A percentile compares a stretch with the other conserved stretches of the same genome.
Conservation (phyloP, 1,284 basidiomycete genomes). For the Cutaneotrichosporon mucoides region DNA sequence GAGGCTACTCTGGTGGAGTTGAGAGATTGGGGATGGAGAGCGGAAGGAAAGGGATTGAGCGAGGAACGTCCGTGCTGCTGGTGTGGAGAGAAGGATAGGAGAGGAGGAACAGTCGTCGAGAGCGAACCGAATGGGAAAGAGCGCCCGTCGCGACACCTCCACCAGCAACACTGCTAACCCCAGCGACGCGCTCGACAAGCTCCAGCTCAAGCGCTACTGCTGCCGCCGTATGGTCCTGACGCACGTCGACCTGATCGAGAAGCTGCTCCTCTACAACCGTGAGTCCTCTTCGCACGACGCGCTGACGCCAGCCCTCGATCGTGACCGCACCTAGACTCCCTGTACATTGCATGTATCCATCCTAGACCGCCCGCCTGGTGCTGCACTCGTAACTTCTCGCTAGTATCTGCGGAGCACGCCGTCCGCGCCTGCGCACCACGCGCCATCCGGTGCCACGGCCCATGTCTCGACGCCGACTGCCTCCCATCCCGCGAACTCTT, state of each 20-base stretch:
- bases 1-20: too few relatives aligned
- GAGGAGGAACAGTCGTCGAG: too few relatives aligned
- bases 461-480: constrained; percentile 40
- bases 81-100: too few relatives aligned
- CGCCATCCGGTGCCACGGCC: constrained; percentile 26
- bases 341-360: constrained; percentile 10
- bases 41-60: not conserved
- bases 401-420: constrained; percentile 38
- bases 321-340: constrained; percentile 16
- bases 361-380: constrained; percentile 1
- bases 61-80: not conserved
- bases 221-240: constrained; percentile 97
- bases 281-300: constrained; percentile 44
- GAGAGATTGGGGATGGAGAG: too few relatives aligned
- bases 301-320: constrained; percentile 19
- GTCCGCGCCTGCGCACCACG: constrained; percentile 44
- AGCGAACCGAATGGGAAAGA: too few relatives aligned
- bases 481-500: constrained; percentile 49
- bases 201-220: constrained; percentile 91
- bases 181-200: constrained; percentile 85
- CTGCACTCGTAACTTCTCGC: not conserved
- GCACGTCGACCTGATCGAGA: constrained; percentile 89
- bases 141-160: too few relatives aligned
- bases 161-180: not conserved
- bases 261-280: constrained; percentile 95